Evolutionary conservation across 2,329 filamentous ascomycete genomes (phyloP), one percentile per base, ranked within the genome.

Genomic region (Scytalidium sp.): DNA sequence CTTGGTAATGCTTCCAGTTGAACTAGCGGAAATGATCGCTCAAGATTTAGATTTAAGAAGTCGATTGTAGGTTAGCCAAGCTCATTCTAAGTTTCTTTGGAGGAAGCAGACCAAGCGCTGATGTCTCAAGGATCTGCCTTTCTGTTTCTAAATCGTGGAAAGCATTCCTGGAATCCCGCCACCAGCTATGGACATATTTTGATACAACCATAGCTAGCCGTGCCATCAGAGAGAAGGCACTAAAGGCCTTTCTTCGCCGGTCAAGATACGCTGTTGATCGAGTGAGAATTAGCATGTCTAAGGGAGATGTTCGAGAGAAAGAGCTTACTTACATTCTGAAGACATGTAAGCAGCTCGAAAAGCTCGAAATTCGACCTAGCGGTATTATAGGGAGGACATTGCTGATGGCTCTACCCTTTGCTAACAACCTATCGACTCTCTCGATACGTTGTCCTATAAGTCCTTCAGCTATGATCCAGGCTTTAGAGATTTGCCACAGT

Each of bases 1-100:
- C 19, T 49, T 69, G 17, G 41, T 53, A 3, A 59, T 57, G 42
- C 56, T 69, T 22, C 66, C 67, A 7, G 21, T 60, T 8, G 67
- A 69, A 47, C 22, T 69, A n/a, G 60, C 53, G 41, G 45, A 60
- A 43, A 64, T 67, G 55, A 48, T 67, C 10, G 56, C 57, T 13
- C 45, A 57, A n/a, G 29, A 61, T 46, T 56, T 68, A 10, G 43
- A 46, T 2, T 60, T 63, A 49, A 56, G 61, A 49, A 62, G 64
- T 43, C 51, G 55, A 55, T 56, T 64, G 62, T 65, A 57, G 43
- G 62, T 50, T 9, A 10, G 17, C 15, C 3, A 11, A 6, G 43
- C 20, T 8, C 6, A 40, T 21, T 27, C 15, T 2, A 47, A 19
- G 3, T 15, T 41, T 15, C 9, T 17, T 17, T 32, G 2, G 1